phyloP scores from a whole-genome alignment of 345 rosid species.

The Aquilaria malaccensis region DNA sequence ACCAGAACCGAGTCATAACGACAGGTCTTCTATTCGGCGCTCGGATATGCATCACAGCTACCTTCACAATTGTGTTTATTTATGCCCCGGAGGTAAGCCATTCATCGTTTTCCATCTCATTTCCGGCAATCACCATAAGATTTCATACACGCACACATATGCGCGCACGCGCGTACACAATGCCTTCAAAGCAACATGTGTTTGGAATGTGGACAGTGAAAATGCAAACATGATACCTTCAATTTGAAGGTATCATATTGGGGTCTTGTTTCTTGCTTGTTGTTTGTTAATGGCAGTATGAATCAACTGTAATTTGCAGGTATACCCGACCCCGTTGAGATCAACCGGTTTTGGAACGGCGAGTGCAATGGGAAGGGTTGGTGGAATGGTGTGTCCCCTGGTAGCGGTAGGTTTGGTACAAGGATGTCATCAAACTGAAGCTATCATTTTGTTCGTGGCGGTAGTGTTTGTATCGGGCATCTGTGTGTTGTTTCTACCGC shows the following conservation, averaged over 20 bases:
- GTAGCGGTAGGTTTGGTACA: constrained; percentile 74
- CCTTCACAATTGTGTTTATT: constrained; percentile 60
- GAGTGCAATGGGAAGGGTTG: constrained; percentile 75
- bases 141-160: too few species aligned
- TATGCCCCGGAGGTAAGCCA: constrained; percentile 75
- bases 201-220: too few species aligned
- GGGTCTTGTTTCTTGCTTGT: too few species aligned
- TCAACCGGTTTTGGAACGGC: constrained; percentile 74
- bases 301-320: constrained; percentile 17
- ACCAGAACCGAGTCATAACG: constrained; percentile 49
- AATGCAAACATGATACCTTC: too few species aligned
- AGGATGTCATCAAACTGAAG: constrained; percentile 63
- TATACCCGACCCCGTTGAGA: constrained; percentile 79
- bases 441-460: constrained; percentile 49
- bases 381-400: constrained; percentile 73
- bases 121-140: background rate
- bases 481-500: constrained; percentile 54
- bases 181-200: too few species aligned
- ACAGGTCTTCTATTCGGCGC: constrained; percentile 63
- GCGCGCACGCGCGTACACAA: too few species aligned
- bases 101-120: background rate
- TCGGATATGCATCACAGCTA: constrained; percentile 68
- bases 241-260: too few species aligned
- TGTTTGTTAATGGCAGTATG: too few species aligned
- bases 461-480: constrained; percentile 53